Evolutionary conservation across 202 grass and related monocot genomes (phyloP).

Genomic region (Saccharum hybrid): DNA sequence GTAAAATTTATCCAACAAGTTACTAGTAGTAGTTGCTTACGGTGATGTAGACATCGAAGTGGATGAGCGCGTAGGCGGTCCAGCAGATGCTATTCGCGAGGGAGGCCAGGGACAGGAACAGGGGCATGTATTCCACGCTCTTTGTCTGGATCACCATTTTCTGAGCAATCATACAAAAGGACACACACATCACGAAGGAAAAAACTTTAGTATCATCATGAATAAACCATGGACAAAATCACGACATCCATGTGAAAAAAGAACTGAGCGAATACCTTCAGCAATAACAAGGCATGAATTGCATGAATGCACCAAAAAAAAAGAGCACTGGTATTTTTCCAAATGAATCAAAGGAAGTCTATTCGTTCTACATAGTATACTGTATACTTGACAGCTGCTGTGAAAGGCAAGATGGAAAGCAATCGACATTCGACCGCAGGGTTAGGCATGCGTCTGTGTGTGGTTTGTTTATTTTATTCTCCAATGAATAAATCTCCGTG

Average conservation of each 20-base stretch:
- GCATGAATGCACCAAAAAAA: not conserved
- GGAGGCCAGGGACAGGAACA: not conserved
- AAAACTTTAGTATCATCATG: not conserved
- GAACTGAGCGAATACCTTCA: no score
- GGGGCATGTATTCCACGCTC: not conserved
- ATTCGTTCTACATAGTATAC: no score
- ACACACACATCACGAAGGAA: not conserved
- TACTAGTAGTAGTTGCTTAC: conserved; percentile 47
- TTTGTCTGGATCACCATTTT: not conserved
- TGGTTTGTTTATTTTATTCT: not conserved
- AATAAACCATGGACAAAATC: not conserved
- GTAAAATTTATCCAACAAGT: no score
- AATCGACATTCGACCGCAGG: no score
- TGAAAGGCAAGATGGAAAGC: no score
- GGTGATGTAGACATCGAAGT: conserved; percentile 53
- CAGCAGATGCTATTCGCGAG: not conserved
- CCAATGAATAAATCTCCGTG: not conserved
- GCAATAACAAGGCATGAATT: not conserved
- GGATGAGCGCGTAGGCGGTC: not conserved
- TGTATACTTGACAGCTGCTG: no score
- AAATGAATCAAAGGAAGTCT: no score
- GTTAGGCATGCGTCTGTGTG: not conserved
- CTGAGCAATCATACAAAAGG: not conserved
- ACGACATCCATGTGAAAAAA: not conserved
- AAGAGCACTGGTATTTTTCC: not conserved